Evolutionary conservation across 2,329 filamentous ascomycete genomes (phyloP), one percentile per base, ranked within the genome.

Genomic region (Colletotrichum sp.): DNA sequence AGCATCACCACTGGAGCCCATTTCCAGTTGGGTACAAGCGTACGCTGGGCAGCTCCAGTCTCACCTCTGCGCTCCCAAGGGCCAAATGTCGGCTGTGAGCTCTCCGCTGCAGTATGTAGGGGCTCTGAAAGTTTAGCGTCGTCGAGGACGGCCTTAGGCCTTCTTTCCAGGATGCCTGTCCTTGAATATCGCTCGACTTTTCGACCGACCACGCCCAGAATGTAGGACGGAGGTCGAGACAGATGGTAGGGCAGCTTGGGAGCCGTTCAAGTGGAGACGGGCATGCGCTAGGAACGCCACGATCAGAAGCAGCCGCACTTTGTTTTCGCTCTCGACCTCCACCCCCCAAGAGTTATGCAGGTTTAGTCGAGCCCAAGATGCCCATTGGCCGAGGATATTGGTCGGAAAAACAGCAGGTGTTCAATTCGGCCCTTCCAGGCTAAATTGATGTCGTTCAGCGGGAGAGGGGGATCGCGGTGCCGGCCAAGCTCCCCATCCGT

Each of bases 341-440:
- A 16, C 62, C 64, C 64, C 24, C 59, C 57, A 64, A 44, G 52
- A 64, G 60, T 66, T 18, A 62, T 70, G 36, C 49, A 62, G 44
- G 65, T 32, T 28, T 49, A 55, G 15, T 21, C 26, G 15, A n/a
- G 72, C n/a, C 26, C 39, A 62, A 67, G 36, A 32, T 64, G 57
- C 57, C 75, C 74, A 81, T 81, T 80, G 79, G 77, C 62, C 66
- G 72, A 74, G 70, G 77, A 77, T 78, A 85, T 84, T 85, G 82
- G 83, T 69, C 81, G 82, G 84, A 80, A 83, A 82, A 86, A 84
- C 82, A 78, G 79, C 81, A 80, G 79, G 76, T 78, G 80, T 79
- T 64, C 79, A 78, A 84, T 81, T 84, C 83, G 83, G 83, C 82
- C 84, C 83, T 84, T 86, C 84, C 82, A 86, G 85, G 85, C 85